Evolutionary conservation across 2,329 filamentous ascomycete genomes (phyloP).

Genomic region (Hypoxylon sp.): DNA sequence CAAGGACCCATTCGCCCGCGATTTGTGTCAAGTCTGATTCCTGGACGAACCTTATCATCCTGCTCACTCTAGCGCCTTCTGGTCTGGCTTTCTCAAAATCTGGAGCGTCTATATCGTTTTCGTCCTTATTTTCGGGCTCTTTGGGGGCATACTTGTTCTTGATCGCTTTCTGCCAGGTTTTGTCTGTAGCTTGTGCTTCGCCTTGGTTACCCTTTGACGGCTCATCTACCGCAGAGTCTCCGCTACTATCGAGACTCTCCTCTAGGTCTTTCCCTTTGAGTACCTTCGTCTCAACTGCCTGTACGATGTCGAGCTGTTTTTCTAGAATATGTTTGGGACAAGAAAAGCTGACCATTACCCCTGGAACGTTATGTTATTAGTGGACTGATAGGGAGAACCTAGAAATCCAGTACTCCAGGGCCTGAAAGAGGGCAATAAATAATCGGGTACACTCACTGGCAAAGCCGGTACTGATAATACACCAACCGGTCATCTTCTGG

Average conservation of each 20-base stretch:
- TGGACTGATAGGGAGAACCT: neutral
- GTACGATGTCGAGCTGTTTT: constrained; percentile 52
- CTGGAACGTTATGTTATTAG: constrained; percentile 6
- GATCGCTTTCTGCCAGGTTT: constrained; percentile 18
- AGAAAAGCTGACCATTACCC: constrained; percentile 51
- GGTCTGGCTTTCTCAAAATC: constrained; percentile 39
- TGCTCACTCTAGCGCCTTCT: constrained; percentile 44
- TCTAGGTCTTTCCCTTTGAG: constrained; percentile 42
- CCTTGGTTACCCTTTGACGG: constrained; percentile 10
- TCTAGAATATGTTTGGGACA: constrained; percentile 50
- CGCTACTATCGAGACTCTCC: constrained; percentile 11
- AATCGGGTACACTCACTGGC: constrained; percentile 34
- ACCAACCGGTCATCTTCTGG: constrained; percentile 52
- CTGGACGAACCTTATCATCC: constrained; percentile 54
- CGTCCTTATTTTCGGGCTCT: constrained; percentile 5
- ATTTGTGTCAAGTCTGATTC: constrained; percentile 48
- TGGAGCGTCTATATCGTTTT: constrained; percentile 24
- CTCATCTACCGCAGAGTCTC: constrained; percentile 36
- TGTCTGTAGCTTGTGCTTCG: neutral
- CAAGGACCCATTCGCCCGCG: constrained; percentile 55
- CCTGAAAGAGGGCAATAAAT: neutral
- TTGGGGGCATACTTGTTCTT: constrained; percentile 7
- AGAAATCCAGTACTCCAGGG: neutral
- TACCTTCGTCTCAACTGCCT: constrained; percentile 49
- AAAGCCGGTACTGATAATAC: constrained; percentile 54